Evolutionary conservation across 345 rosid species (phyloP), one percentile per base, ranked within the genome.

Genomic region (Populus ilicifolia): DNA sequence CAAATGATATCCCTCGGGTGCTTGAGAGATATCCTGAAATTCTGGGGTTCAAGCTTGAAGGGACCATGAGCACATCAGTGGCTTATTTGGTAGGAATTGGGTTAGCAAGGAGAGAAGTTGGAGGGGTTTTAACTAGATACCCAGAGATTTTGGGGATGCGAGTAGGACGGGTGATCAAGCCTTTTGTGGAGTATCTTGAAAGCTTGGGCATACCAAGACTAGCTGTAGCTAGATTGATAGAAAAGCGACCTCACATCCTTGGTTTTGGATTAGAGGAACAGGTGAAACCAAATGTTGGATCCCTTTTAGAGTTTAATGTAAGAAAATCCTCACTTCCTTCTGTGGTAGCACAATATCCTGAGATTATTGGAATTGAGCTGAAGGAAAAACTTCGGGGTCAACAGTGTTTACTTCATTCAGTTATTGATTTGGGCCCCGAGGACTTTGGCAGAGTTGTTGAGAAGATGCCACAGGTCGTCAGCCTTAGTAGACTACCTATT

Each of bases 1-100:
- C 86, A 10, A 85, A 30, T 11, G 90, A 90, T 78, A 84, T 94
- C 64, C 94, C 97, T 75, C 84, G 92, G 44, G 98, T 94, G 71
- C 98, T 94, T 71, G 98, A 93, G 87, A 89, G 71, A 81, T 94
- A 92, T 80, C 98, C 97, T 4, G 98, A 92, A 80, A 89, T 94
- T 46, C 74, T 94, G 68, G 98, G 98, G 27, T 92, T 94, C 84
- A 94, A 94, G 88, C 93, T 94, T 39, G 97, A 94, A 86, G 98
- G 98, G 46, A 94, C 97, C 14, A 94, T 92, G 96, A 92, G 98
- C 84, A 94, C 98, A 23, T 92, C 98, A 2, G 94, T 92, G 21
- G 96, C 98, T 83, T 94, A 91, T 84, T 76, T 94, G 81, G 90
- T 90, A 23, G 98, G 96, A 71, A 92, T 94, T 75, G 98, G 96